Conservation (phyloP, 768 basidiomycete genomes). For the Tubosaeta brunneosetosa region DNA sequence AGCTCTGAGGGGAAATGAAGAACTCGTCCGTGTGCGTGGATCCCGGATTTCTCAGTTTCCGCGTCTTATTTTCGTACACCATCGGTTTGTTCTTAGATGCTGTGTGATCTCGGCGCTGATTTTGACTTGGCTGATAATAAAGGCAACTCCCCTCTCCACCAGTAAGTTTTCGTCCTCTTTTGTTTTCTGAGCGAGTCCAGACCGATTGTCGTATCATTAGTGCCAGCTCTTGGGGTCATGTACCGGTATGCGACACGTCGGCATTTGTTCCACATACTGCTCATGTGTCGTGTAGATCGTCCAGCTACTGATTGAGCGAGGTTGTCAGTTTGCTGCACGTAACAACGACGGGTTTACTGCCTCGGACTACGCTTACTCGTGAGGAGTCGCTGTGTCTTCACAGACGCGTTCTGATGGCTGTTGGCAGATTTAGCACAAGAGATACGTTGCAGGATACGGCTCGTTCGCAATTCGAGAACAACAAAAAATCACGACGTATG, state of each 20-base stretch:
- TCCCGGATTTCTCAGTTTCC: constrained; percentile 8
- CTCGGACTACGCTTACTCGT: constrained; percentile 80
- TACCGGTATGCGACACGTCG: constrained; percentile 50
- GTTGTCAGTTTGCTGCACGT: constrained; percentile 75
- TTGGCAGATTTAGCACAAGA: constrained; percentile 59
- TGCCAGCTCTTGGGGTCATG: constrained; percentile 84
- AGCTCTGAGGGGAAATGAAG: constrained; percentile 84
- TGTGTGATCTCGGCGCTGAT: constrained; percentile 89
- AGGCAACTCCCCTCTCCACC: constrained; percentile 91
- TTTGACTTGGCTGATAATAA: constrained; percentile 84
- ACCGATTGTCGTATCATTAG: constrained; percentile 35
- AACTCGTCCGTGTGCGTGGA: constrained; percentile 71
- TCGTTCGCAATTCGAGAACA: constrained; percentile 70
- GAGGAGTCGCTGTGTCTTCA: constrained; percentile 6
- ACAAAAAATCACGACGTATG: constrained; percentile 68
- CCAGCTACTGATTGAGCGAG: constrained; percentile 82
- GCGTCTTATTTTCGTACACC: constrained; percentile 7
- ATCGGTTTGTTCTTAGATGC: constrained; percentile 51
- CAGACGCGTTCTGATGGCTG: constrained; percentile 2
- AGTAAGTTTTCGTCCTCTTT: constrained; percentile 48
- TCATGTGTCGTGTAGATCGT: constrained; percentile 50
- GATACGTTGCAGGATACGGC: constrained; percentile 81
- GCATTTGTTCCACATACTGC: constrained; percentile 3
- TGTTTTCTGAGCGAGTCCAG: not conserved
- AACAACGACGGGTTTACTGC: constrained; percentile 93